Conservation (phyloP, 129 eudicot genomes). For the Artemisia argyi region DNA sequence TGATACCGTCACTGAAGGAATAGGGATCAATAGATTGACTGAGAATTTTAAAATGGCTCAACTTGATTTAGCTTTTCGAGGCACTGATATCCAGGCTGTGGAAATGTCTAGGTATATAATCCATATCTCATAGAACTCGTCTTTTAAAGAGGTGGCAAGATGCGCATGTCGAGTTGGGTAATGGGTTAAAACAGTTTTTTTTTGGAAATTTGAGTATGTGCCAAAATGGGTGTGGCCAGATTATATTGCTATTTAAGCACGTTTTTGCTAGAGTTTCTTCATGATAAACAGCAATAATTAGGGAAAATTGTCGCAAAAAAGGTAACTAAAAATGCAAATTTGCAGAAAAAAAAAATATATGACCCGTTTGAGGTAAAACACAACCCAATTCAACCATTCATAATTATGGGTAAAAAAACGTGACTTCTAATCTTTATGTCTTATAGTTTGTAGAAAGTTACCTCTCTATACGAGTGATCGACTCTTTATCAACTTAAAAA, state of each 20-base stretch:
- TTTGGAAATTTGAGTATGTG: not conserved
- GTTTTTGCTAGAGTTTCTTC: too few relatives aligned
- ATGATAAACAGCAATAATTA: too few relatives aligned
- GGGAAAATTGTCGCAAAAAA: too few relatives aligned
- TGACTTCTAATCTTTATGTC: too few relatives aligned
- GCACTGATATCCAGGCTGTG: slow-evolving; percentile 92
- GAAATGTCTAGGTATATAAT: slow-evolving; percentile 88
- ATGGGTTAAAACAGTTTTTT: not conserved
- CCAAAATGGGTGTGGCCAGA: not conserved
- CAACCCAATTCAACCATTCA: too few relatives aligned
- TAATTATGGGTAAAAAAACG: not conserved
- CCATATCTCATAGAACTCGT: slow-evolving; percentile 11
- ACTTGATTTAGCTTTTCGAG: slow-evolving; percentile 92
- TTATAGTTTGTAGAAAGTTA: not conserved
- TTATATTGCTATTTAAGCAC: not conserved
- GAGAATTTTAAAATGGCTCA: slow-evolving; percentile 79
- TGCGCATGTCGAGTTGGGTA: too few relatives aligned
- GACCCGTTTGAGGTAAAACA: too few relatives aligned
- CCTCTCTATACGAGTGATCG: not conserved
- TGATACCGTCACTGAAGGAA: slow-evolving; percentile 96
- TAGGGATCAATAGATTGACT: slow-evolving; percentile 89
- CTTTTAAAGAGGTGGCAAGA: not conserved
- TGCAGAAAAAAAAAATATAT: too few relatives aligned
- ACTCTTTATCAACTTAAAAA: too few relatives aligned
- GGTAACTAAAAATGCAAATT: too few relatives aligned